phyloP scores from a whole-genome alignment of 306 rosid genomes.

The Castanea crenata region DNA sequence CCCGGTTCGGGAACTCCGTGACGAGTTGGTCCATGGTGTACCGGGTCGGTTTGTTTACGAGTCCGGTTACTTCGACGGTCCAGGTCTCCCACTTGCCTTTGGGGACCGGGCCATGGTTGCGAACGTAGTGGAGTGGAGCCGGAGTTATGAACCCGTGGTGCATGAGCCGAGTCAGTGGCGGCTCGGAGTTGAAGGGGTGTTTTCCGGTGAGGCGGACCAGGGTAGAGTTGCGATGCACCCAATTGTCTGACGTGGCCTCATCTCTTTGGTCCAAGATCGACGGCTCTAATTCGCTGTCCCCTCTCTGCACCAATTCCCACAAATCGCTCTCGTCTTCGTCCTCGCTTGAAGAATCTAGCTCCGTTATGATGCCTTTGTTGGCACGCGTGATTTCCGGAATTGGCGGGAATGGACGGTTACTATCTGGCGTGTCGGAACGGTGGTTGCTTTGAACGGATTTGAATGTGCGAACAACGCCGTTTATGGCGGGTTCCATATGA shows the following conservation, averaged over 20 bases:
- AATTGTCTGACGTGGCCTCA: slow-evolving; percentile 63
- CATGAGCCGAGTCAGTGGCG: slow-evolving; percentile 67
- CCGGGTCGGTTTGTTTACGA: slow-evolving; percentile 44
- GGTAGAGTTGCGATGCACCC: slow-evolving; percentile 65
- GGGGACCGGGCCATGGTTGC: slow-evolving; percentile 75
- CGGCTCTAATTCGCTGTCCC: slow-evolving; percentile 44
- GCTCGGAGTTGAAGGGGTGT: slow-evolving; percentile 76
- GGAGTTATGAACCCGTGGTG: slow-evolving; percentile 85
- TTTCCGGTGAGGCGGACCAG: slow-evolving; percentile 78
- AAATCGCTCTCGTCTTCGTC: slow-evolving; percentile 26
- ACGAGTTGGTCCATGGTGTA: slow-evolving; percentile 67
- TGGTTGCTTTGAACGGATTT: slow-evolving; percentile 20
- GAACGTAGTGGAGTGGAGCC: slow-evolving; percentile 75
- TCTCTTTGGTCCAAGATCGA: slow-evolving; percentile 56
- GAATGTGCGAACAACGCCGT: slow-evolving; percentile 40
- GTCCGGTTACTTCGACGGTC: slow-evolving; percentile 67
- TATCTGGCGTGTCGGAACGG: slow-evolving; percentile 29
- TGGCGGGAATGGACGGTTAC: slow-evolving; percentile 15
- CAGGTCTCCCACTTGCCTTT: slow-evolving; percentile 56
- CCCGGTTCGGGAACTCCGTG: slow-evolving; percentile 46
- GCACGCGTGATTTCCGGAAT: background rate
- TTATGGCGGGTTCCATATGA: slow-evolving; percentile 27
- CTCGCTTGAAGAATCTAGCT: slow-evolving; percentile 37
- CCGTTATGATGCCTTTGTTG: background rate
- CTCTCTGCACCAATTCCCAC: slow-evolving; percentile 31